These are phyloP conservation scores for Globisporangium splendens DNA, from an alignment of 352 stramenopile genomes.

Conservation along the genomic window DNA sequence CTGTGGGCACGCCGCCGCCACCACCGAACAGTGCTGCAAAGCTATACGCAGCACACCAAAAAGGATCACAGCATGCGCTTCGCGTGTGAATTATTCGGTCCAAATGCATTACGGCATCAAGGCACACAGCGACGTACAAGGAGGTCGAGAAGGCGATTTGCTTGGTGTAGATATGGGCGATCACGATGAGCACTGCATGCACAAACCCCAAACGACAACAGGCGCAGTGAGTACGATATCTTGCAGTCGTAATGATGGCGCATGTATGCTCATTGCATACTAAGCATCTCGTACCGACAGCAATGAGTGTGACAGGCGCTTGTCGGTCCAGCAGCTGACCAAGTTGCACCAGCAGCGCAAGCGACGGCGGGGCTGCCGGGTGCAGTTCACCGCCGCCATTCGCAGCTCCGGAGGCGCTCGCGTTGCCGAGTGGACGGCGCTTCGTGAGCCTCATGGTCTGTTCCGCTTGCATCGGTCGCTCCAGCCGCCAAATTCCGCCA, in stretches of 20 bases:
- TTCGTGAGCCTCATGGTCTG: background rate
- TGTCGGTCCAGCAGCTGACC: conserved; percentile 11
- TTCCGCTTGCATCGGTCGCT: conserved; percentile 12
- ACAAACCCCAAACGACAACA: background rate
- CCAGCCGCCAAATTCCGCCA: conserved; percentile 7
- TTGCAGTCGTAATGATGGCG: too few species aligned
- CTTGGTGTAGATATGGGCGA: conserved; percentile 12
- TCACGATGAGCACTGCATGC: conserved; percentile 10
- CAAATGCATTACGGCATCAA: too few species aligned
- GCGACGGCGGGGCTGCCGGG: conserved; percentile 5
- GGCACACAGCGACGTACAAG: conserved; percentile 1
- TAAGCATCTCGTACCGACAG: conserved; percentile 3
- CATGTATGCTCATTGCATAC: too few species aligned
- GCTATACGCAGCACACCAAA: background rate
- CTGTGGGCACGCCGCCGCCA: background rate
- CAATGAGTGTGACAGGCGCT: conserved; percentile 11
- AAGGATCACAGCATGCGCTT: background rate
- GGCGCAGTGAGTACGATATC: background rate
- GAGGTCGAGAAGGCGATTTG: conserved; percentile 9
- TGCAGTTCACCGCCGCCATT: background rate
- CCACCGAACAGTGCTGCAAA: conserved; percentile 2
- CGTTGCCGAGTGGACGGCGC: background rate
- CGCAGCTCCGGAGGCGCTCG: background rate
- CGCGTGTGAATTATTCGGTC: too few species aligned
- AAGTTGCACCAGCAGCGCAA: conserved; percentile 12